Evolutionary conservation across 2,329 filamentous ascomycete genomes (phyloP).

Genomic region (Acrocalymma vagum): DNA sequence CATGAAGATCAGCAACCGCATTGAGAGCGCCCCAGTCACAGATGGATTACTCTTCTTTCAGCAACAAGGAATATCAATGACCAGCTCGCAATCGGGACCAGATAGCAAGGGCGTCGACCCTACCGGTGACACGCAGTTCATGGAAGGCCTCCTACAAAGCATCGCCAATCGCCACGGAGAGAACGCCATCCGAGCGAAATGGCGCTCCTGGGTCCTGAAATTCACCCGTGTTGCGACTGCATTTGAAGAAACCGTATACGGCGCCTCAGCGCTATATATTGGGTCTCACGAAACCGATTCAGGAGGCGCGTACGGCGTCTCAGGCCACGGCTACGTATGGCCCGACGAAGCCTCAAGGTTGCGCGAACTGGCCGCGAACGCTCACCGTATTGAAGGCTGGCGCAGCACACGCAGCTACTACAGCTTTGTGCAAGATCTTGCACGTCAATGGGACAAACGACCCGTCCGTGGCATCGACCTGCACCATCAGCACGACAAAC

Average conservation of each 20-base stretch:
- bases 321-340: slow-evolving; percentile 96
- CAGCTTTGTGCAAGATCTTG: slow-evolving; percentile 78
- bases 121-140: slow-evolving; percentile 88
- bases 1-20: slow-evolving; percentile 91
- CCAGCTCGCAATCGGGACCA: slow-evolving; percentile 24
- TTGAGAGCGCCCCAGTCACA: slow-evolving; percentile 81
- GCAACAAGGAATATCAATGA: slow-evolving; percentile 63
- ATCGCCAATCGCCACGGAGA: slow-evolving; percentile 87
- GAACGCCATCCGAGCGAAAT: slow-evolving; percentile 88
- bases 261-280: slow-evolving; percentile 87
- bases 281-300: slow-evolving; percentile 71
- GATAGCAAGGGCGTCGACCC: slow-evolving; percentile 65
- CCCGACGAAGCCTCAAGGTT: slow-evolving; percentile 80
- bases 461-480: slow-evolving; percentile 85
- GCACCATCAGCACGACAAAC: slow-evolving; percentile 89
- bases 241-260: slow-evolving; percentile 96
- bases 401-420: slow-evolving; percentile 95
- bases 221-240: slow-evolving; percentile 92
- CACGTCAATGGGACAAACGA: slow-evolving; percentile 49
- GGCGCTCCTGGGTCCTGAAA: slow-evolving; percentile 92
- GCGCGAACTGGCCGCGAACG: slow-evolving; percentile 89
- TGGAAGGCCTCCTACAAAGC: slow-evolving; percentile 83
- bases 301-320: slow-evolving; percentile 62
- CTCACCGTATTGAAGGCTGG: slow-evolving; percentile 95
- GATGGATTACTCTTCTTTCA: slow-evolving; percentile 90